Evolutionary conservation across 1,284 basidiomycete genomes (phyloP), one percentile per base, ranked within the genome.

Genomic region (Cryptococcus floricola): DNA sequence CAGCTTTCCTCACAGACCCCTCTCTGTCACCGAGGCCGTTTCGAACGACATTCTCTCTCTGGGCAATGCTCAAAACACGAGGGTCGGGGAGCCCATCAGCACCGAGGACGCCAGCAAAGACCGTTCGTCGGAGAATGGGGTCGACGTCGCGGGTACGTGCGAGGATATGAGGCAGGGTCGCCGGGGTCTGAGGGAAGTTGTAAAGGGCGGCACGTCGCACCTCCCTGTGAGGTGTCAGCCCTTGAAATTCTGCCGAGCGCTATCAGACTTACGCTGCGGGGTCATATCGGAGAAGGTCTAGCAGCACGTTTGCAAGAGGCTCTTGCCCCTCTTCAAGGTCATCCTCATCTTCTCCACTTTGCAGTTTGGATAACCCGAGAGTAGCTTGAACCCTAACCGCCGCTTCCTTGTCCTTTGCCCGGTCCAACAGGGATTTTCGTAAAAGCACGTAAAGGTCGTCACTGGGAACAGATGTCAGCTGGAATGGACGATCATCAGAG

Each of bases 21-120:
- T 96, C 93, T 48, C 94, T 82, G 74, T 97, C 95, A 0, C 90
- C 88, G 3, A 97, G 80, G 0, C 94, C 94, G 61, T 88, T 85
- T 45, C 85, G 83, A 14, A 93, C 83, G 23, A 91, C 80, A 53
- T 85, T 79, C 68, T 92, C 89, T 23, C 91, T 83, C 72, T 93
- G 89, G 0, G 84, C 81, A 23, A 90, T 87, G 0, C 83, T 84
- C 37, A 93, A 79, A 9, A 83, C 82, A 10, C 85, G 82, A 2
- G 88, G 87, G 64, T 87, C 84, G 2, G 83, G 84, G 0, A 86
- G 75, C 44, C 85, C 84, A 5, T 68, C 58, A 25, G 68, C 61
- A 5, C 82, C 77, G 18, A 79, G 71, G 1, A 89, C 82, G 19
- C 83, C 80, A 1, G 86, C 80, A 73, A 90, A 98, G 14, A 95